Evolutionary conservation across 345 rosid species (phyloP), one percentile per base, ranked within the genome.

Genomic region (Sapria himalayana): DNA sequence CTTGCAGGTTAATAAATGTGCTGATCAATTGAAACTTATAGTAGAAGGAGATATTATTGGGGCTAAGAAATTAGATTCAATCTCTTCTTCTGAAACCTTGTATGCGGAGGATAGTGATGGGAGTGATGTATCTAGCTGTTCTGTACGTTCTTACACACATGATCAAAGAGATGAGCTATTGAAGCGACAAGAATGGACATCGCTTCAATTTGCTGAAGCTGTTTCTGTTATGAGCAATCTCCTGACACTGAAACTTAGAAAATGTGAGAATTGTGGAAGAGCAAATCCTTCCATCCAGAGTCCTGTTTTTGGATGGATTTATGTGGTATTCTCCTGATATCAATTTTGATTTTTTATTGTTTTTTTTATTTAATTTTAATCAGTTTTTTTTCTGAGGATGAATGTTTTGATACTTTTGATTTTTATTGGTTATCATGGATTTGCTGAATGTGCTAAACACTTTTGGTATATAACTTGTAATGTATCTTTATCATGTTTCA

Each of bases 261-360:
- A 51, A 59, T 85, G 96, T 50, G 42, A 43, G 31, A 47, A 48
- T 24, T 85, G 94, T 40, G 1, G 25, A 7, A 60, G 58, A 19
- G 19, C 25, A 25, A 59, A 49, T 60, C 71, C 81, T 16, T 24
- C 16, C 9, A 54, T 81, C 35, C 54, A 50, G 23, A 85, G 75
- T 48, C 96, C 89, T 37, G 67, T 54, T 29, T 73, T 61, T 51
- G 94, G 81, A 55, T 85, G 92, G 94, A 48, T 85, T 58, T 61
- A 66, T 56, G 50, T 37, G 85, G 96, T 85, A 81, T 54, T 39
- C 12, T 60, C 15, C 25, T 14, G 18, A n/a, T n/a, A n/a, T n/a
- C n/a, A n/a, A n/a, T n/a, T n/a, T n/a, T n/a, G n/a, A n/a, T n/a
- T n/a, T n/a, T n/a, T n/a, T n/a, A n/a, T n/a, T n/a, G n/a, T n/a